phyloP scores from a whole-genome alignment of 768 basidiomycete species.

The Tephrocybe sp. region DNA sequence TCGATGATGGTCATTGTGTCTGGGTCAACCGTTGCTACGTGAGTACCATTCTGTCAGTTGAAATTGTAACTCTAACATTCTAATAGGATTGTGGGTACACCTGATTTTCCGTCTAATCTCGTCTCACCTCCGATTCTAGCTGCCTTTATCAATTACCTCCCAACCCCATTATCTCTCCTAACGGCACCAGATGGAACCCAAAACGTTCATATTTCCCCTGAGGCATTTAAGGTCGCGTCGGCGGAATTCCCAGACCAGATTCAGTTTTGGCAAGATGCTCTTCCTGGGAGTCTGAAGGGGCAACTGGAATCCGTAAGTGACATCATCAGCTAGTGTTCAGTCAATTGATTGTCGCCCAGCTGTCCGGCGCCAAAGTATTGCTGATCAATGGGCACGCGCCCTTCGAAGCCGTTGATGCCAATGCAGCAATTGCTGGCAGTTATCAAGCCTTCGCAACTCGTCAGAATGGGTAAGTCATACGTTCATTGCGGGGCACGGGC shows the following conservation, averaged over 20 bases:
- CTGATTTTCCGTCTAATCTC: background rate
- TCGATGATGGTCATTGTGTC: conserved; percentile 59
- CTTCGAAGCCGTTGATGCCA: conserved; percentile 47
- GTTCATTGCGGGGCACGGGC: background rate
- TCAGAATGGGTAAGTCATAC: conserved; percentile 39
- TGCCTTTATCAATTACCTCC: conserved; percentile 46
- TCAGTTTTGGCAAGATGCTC: conserved; percentile 51
- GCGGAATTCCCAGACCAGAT: conserved; percentile 51
- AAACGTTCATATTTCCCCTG: conserved; percentile 49
- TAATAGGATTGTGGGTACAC: conserved; percentile 20
- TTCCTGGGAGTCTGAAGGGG: conserved; percentile 44
- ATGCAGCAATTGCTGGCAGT: conserved; percentile 47
- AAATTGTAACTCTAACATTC: background rate
- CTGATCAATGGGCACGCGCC: conserved; percentile 52
- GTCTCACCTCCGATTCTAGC: conserved; percentile 22
- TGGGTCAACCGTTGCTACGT: conserved; percentile 58
- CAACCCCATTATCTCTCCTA: conserved; percentile 45
- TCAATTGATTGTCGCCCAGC: conserved; percentile 19
- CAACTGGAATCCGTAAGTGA: conserved; percentile 39
- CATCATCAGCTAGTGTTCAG: background rate
- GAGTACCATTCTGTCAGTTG: conserved; percentile 21
- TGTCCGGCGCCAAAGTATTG: conserved; percentile 53
- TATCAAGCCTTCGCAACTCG: conserved; percentile 52
- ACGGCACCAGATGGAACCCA: conserved; percentile 44
- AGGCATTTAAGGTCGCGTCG: conserved; percentile 49